Base-by-base conservation (phyloP, 768 basidiomycete species). In the Amanita phalloides region DNA sequence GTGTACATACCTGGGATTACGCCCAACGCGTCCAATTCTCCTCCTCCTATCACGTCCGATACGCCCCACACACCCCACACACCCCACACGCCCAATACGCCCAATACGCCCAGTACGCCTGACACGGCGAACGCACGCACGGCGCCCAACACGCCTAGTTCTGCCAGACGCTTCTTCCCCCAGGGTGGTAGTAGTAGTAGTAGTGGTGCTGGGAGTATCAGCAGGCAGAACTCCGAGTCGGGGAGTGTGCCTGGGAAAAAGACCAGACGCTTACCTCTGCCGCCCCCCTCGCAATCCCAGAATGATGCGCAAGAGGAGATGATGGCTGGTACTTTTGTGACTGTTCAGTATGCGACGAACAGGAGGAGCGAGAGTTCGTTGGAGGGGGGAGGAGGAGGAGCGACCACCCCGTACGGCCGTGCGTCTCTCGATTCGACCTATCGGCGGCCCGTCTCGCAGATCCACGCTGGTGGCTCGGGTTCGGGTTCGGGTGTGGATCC, bases 181-280 rank as follows among this genome's bases (percentile, higher is more conserved):
- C 33, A 10, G 2, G 10, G 11, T 7, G 10, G 32, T 11, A 33
- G 23, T 30, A 30, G 30, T 30, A 30, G 30, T 1, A 17, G 17
- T 30, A 30, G 30, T 1, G 1, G 17, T 23, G 43, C 30, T 7
- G n/a, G 30, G 4, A 37, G 50, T 4, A 30, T 51, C 0, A 51
- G 50, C 23, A 44, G 50, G 14, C 43, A 51, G 20, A 33, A 44
- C n/a, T 51, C 50, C 6, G 42, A 44, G 28, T 51, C 50, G 14
- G 17, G 25, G 26, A 39, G 36, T 30, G 32, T 23, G 23, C 26
- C 33, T 11, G 20, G 21, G 17, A 37, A 6, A 3, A 17, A 14
- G n/a, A 4, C 10, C 11, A 33, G 33, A 13, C 33, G 33, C 17
- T 17, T 17, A 13, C 11, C 13, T 13, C 11, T 13, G 33, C 11